Evolutionary conservation across 495 filamentous ascomycete species (phyloP).

Genomic region (Xylaria telfairii): DNA sequence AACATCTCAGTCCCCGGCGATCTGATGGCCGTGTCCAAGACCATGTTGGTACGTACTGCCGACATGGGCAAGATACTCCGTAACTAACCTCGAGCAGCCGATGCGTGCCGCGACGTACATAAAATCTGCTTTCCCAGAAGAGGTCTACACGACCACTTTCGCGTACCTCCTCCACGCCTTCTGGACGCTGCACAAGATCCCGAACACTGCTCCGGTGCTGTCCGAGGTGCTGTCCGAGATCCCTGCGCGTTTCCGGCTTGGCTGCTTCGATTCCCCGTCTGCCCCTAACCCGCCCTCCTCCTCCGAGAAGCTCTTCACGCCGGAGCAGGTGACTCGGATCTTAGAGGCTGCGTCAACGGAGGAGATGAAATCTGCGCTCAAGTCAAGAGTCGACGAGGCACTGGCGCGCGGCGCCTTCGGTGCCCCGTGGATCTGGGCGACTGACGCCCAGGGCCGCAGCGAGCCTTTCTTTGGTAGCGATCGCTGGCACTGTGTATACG

Average conservation of each 20-base stretch:
- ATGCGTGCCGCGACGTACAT: conserved; percentile 70
- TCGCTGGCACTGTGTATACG: conserved; percentile 58
- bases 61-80: neutral
- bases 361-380: conserved; percentile 65
- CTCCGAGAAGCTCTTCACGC: conserved; percentile 34
- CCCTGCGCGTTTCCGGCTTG: conserved; percentile 27
- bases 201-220: conserved; percentile 41
- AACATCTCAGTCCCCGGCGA: conserved; percentile 47
- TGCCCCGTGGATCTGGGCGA: conserved; percentile 77
- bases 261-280: neutral
- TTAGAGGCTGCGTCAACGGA: conserved; percentile 51
- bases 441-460: conserved; percentile 58
- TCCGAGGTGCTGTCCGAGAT: conserved; percentile 35
- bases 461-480: conserved; percentile 84
- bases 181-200: conserved; percentile 41
- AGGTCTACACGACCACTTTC: conserved; percentile 36
- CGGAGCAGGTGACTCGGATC: conserved; percentile 54
- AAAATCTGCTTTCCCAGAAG: conserved; percentile 55
- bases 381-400: conserved; percentile 62
- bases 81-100: conserved; percentile 48
- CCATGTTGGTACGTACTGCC: conserved; percentile 29
- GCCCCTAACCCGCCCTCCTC: neutral
- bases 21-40: conserved; percentile 45
- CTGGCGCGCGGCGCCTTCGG: conserved; percentile 73
- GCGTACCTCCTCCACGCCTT: conserved; percentile 46